phyloP scores from a whole-genome alignment of 2,329 filamentous ascomycete genomes.

The Alternaria atra region DNA sequence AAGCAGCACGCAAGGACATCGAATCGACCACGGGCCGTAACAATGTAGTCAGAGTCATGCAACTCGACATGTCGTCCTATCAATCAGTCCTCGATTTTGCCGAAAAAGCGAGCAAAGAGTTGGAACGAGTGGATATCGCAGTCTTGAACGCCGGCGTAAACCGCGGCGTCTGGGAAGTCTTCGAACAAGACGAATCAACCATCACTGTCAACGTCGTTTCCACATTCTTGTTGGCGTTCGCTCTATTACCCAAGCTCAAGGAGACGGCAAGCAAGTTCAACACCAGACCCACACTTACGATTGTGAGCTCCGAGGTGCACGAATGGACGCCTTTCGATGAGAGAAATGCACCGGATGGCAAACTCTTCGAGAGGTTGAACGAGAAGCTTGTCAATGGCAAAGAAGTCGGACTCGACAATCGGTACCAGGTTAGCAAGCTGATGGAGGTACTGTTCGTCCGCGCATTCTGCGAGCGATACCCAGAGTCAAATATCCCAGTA shows the following conservation, averaged over 20 bases:
- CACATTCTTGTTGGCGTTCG: slow-evolving; percentile 49
- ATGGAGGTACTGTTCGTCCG: slow-evolving; percentile 39
- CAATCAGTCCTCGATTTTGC: slow-evolving; percentile 50
- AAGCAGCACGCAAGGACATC: slow-evolving; percentile 55
- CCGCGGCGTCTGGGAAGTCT: slow-evolving; percentile 32
- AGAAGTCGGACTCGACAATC: slow-evolving; percentile 20
- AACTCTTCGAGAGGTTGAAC: slow-evolving; percentile 42
- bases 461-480: slow-evolving; percentile 30
- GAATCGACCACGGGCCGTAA: slow-evolving; percentile 40
- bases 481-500: slow-evolving; percentile 33
- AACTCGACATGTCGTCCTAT: slow-evolving; percentile 55
- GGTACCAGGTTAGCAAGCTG: slow-evolving; percentile 46
- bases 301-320: slow-evolving; percentile 48
- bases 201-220: slow-evolving; percentile 54
- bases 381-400: slow-evolving; percentile 14
- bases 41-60: slow-evolving; percentile 57
- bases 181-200: slow-evolving; percentile 43
- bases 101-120: slow-evolving; percentile 24
- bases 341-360: slow-evolving; percentile 30
- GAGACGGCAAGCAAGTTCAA: slow-evolving; percentile 34
- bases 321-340: slow-evolving; percentile 37
- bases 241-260: slow-evolving; percentile 39
- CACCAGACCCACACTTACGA: slow-evolving; percentile 38
- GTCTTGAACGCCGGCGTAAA: slow-evolving; percentile 53
- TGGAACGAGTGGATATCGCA: slow-evolving; percentile 48